These are phyloP conservation scores for Seiridium cupressi DNA, from an alignment of 2,329 filamentous ascomycete genomes.

Conservation along the genomic window DNA sequence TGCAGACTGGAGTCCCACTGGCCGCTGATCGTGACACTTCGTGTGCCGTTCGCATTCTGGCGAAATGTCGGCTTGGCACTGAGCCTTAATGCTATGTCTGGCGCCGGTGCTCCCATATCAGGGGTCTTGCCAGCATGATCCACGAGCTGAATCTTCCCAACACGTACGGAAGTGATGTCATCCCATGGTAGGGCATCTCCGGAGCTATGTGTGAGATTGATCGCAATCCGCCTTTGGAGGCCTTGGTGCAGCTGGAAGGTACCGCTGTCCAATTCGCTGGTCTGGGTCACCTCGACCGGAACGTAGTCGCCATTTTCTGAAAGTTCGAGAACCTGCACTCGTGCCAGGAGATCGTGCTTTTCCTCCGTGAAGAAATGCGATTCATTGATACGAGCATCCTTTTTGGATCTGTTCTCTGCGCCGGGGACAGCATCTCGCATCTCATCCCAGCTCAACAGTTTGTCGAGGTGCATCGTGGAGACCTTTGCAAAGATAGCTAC, in stretches of 20 bases:
- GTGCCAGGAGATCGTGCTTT: slow-evolving; percentile 86
- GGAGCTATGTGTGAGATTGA: slow-evolving; percentile 89
- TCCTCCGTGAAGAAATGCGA: slow-evolving; percentile 92
- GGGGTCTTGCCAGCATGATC: slow-evolving; percentile 84
- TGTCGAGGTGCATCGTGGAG: slow-evolving; percentile 91
- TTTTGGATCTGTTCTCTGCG: slow-evolving; percentile 52
- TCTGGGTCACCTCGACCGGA: slow-evolving; percentile 90
- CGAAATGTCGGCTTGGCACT: slow-evolving; percentile 76
- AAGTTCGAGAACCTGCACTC: slow-evolving; percentile 86
- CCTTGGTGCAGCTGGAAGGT: slow-evolving; percentile 96
- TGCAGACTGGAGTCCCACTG: slow-evolving; percentile 98
- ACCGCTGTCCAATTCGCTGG: slow-evolving; percentile 77
- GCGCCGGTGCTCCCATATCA: slow-evolving; percentile 69
- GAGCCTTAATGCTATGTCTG: slow-evolving; percentile 75
- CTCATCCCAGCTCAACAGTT: slow-evolving; percentile 97
- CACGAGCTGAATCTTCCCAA: slow-evolving; percentile 79
- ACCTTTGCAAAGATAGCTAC: slow-evolving; percentile 91
- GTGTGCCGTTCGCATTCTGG: slow-evolving; percentile 86
- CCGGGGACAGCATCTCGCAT: slow-evolving; percentile 78
- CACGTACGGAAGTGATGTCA: slow-evolving; percentile 72
- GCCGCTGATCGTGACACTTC: slow-evolving; percentile 79
- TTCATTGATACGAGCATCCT: slow-evolving; percentile 74
- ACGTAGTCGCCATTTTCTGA: slow-evolving; percentile 88
- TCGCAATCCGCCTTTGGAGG: slow-evolving; percentile 80
- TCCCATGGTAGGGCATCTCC: slow-evolving; percentile 88